Evolutionary conservation across 371 early-diverging fungal species (phyloP).

Genomic region (Cladochytrium tenue): DNA sequence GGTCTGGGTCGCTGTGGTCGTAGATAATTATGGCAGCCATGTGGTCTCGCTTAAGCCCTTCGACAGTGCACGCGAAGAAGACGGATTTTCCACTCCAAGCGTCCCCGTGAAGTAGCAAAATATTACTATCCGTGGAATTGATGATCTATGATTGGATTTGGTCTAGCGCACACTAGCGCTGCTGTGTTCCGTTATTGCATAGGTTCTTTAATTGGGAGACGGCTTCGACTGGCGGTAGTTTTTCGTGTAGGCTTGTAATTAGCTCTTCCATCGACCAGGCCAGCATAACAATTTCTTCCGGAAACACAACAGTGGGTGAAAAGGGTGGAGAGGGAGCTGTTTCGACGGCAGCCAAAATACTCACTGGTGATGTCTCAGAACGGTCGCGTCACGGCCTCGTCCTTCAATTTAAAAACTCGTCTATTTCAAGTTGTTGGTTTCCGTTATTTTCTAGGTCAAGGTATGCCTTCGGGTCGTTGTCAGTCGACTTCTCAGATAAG

Average conservation of each 20-base stretch:
- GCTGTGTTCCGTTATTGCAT: background rate
- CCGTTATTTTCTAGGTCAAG: too few relatives aligned
- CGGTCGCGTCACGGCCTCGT: background rate
- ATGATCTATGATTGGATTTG: background rate
- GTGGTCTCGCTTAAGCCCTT: background rate
- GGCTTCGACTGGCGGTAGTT: background rate
- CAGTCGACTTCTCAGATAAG: too few relatives aligned
- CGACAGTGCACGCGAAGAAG: background rate
- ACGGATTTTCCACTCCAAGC: background rate
- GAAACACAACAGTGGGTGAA: background rate
- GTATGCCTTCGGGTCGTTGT: too few relatives aligned
- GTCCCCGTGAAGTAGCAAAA: background rate
- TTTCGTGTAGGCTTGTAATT: background rate
- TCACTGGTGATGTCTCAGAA: background rate
- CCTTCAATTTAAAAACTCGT: background rate
- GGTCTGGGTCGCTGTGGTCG: background rate
- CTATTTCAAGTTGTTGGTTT: background rate
- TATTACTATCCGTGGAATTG: background rate
- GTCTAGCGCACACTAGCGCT: background rate
- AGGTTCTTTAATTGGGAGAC: too few relatives aligned
- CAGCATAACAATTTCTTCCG: background rate
- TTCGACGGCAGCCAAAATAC: too few relatives aligned
- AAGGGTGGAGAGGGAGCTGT: too few relatives aligned
- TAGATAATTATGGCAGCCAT: background rate
- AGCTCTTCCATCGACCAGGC: too few relatives aligned